These are phyloP conservation scores for Xylariaceae sp. DNA, from an alignment of 2,329 filamentous ascomycete species.

Conservation along the genomic window DNA sequence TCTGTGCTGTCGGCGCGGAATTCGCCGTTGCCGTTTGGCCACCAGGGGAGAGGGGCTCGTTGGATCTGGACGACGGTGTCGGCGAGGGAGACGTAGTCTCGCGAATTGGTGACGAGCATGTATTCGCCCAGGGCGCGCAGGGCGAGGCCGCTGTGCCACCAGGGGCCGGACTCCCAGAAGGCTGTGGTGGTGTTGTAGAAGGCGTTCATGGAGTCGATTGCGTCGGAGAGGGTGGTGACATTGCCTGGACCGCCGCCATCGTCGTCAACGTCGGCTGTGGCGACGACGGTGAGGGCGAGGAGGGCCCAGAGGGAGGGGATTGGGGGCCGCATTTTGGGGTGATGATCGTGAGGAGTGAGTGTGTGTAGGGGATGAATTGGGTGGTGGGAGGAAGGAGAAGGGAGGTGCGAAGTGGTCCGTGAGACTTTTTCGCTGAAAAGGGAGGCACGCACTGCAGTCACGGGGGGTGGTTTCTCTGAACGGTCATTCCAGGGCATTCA, in stretches of 20 bases:
- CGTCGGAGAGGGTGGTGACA: constrained; percentile 3
- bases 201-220: constrained; percentile 34
- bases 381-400: too few relatives aligned
- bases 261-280: neutral
- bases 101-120: constrained; percentile 31
- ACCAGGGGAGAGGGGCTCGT: constrained; percentile 32
- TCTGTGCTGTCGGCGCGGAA: constrained; percentile 39
- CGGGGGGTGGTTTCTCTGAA: too few relatives aligned
- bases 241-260: constrained; percentile 9
- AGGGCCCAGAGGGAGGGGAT: too few relatives aligned
- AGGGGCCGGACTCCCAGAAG: constrained; percentile 34
- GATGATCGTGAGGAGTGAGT: too few relatives aligned
- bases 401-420: too few relatives aligned
- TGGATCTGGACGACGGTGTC: constrained; percentile 33
- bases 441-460: too few relatives aligned
- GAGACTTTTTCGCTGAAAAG: too few relatives aligned
- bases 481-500: too few relatives aligned
- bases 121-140: constrained; percentile 35
- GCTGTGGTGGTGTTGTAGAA: constrained; percentile 33
- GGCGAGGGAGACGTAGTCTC: constrained; percentile 30
- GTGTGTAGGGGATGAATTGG: too few relatives aligned
- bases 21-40: constrained; percentile 35
- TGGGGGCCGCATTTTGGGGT: too few relatives aligned
- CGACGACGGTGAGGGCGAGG: too few relatives aligned
- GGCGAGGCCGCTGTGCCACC: constrained; percentile 38